phyloP scores from a whole-genome alignment of 345 rosid genomes.

The Populus simonii region DNA sequence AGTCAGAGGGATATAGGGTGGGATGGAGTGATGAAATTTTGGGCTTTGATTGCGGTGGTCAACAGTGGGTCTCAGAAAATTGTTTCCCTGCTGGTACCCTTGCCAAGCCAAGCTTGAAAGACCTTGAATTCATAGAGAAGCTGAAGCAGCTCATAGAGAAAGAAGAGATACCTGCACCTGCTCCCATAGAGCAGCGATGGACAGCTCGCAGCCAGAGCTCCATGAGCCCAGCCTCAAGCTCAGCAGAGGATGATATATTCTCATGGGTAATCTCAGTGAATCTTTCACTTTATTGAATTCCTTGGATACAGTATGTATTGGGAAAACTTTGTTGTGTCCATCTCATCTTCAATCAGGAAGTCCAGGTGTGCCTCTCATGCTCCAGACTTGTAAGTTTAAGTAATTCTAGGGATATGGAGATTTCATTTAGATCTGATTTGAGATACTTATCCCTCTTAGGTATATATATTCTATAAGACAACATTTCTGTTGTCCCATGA shows the following conservation, averaged over 20 bases:
- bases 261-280: constrained; percentile 62
- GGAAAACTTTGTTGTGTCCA: neutral
- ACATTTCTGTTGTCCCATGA: neutral
- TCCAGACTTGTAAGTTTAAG: neutral
- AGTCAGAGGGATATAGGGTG: constrained; percentile 89
- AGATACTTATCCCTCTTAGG: neutral
- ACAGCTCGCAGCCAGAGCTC: constrained; percentile 76
- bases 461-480: neutral
- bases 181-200: constrained; percentile 98
- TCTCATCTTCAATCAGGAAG: neutral
- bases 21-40: constrained; percentile 97
- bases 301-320: neutral
- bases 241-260: constrained; percentile 67
- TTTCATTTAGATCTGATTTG: neutral
- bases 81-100: constrained; percentile 93
- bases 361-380: neutral
- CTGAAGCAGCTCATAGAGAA: constrained; percentile 77
- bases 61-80: constrained; percentile 97
- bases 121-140: constrained; percentile 83
- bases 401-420: neutral
- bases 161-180: constrained; percentile 77
- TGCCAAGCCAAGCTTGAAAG: constrained; percentile 85
- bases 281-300: constrained; percentile 1
- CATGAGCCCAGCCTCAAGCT: constrained; percentile 88
- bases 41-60: constrained; percentile 99